Evolutionary conservation across 805 yeast genomes (phyloP).

Genomic region (Danielozyma ontarioensis): DNA sequence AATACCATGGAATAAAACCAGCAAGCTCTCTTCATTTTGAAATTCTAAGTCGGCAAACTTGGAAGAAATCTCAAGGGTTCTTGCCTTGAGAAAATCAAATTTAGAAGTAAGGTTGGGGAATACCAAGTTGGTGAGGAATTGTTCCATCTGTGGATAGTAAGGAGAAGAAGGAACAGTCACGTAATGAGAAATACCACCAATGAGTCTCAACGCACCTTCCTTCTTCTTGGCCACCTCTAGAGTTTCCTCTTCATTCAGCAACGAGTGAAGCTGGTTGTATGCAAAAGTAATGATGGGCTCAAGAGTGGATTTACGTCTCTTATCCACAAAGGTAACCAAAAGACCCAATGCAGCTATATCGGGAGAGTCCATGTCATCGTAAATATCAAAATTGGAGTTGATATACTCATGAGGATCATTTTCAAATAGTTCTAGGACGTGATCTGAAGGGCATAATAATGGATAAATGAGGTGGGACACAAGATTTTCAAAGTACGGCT

Average conservation of each 20-base stretch:
- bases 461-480: slow-evolving; percentile 74
- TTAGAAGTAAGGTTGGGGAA: slow-evolving; percentile 66
- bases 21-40: slow-evolving; percentile 17
- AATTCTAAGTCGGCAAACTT: slow-evolving; percentile 62
- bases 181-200: slow-evolving; percentile 67
- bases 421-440: slow-evolving; percentile 68
- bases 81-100: slow-evolving; percentile 66
- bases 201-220: slow-evolving; percentile 75
- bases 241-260: slow-evolving; percentile 31
- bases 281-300: slow-evolving; percentile 59
- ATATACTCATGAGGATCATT: slow-evolving; percentile 87
- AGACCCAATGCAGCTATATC: slow-evolving; percentile 77
- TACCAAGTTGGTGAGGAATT: slow-evolving; percentile 56
- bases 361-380: slow-evolving; percentile 60
- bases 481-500: slow-evolving; percentile 60
- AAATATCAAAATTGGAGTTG: slow-evolving; percentile 52
- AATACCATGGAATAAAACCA: slow-evolving; percentile 29
- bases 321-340: slow-evolving; percentile 64
- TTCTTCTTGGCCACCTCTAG: slow-evolving; percentile 52
- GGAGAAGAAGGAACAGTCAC: slow-evolving; percentile 53
- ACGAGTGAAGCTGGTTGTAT: slow-evolving; percentile 38
- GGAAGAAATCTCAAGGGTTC: slow-evolving; percentile 63
- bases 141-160: slow-evolving; percentile 59
- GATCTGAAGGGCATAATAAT: slow-evolving; percentile 62
- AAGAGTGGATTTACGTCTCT: slow-evolving; percentile 56